A percentile compares a stretch with the other conserved stretches of the same genome.
Evolutionary conservation across 129 eudicot species (phyloP).

Genomic region (Chrysanthemum seticuspe): DNA sequence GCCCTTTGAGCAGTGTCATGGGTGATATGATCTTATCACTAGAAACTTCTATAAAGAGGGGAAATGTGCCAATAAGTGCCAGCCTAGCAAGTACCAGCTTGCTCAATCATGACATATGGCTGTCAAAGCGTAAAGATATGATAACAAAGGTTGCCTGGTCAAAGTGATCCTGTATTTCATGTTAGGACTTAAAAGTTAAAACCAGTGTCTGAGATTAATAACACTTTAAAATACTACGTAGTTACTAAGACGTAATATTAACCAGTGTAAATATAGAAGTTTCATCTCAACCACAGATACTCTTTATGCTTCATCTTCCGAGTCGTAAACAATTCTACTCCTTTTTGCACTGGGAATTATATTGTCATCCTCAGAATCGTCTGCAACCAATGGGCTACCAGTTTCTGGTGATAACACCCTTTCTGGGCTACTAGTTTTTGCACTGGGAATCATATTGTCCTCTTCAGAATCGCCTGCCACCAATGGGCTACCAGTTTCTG

Average conservation of each 20-base stretch:
- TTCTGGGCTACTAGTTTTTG: conserved; percentile 39
- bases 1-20: conserved; percentile 3
- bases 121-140: neutral
- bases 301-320: conserved; percentile 47
- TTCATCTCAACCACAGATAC: neutral
- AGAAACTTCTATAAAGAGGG: neutral
- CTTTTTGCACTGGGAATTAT: conserved; percentile 44
- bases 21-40: neutral
- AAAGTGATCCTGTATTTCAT: neutral
- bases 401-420: no score
- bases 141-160: neutral
- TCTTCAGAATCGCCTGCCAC: conserved; percentile 52
- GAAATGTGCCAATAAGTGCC: neutral
- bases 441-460: conserved; percentile 38
- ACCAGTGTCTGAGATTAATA: neutral
- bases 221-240: neutral
- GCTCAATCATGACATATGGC: neutral
- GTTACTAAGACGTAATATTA: neutral
- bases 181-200: neutral
- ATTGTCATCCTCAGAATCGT: conserved; percentile 50
- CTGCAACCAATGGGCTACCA: conserved; percentile 32
- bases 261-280: neutral
- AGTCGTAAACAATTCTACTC: conserved; percentile 53
- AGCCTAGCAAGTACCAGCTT: neutral
- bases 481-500: neutral